These are phyloP conservation scores for Alternaria longipes DNA, from an alignment of 2,329 filamentous ascomycete genomes.

Conservation along the genomic window DNA sequence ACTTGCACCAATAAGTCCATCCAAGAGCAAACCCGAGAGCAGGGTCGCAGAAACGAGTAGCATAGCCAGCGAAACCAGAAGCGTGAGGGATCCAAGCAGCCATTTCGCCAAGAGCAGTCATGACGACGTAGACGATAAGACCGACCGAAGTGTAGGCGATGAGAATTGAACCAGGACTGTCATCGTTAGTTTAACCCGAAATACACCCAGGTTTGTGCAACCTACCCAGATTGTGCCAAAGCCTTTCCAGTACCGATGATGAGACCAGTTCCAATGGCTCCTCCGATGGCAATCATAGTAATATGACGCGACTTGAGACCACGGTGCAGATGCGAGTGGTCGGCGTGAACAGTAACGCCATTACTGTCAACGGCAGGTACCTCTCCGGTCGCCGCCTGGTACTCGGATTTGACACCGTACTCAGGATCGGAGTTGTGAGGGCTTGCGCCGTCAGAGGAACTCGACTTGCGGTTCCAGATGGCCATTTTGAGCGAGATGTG, in stretches of 20 bases:
- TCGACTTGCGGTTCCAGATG: constrained; percentile 39
- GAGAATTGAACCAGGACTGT: constrained; percentile 71
- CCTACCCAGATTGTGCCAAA: constrained; percentile 58
- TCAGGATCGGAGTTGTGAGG: constrained; percentile 36
- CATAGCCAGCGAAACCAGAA: constrained; percentile 83
- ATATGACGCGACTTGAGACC: constrained; percentile 65
- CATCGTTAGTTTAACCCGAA: constrained; percentile 23
- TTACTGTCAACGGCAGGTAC: constrained; percentile 27
- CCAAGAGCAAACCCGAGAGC: constrained; percentile 78
- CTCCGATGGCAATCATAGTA: constrained; percentile 75
- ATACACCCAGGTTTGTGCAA: not conserved
- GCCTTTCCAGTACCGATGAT: constrained; percentile 71
- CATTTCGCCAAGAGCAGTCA: constrained; percentile 86
- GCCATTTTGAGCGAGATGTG: constrained; percentile 30
- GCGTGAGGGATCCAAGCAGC: constrained; percentile 81
- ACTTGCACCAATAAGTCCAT: constrained; percentile 71
- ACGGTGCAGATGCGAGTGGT: constrained; percentile 57
- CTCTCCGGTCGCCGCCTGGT: constrained; percentile 26
- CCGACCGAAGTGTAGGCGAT: constrained; percentile 76
- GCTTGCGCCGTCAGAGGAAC: constrained; percentile 40
- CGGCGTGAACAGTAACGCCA: constrained; percentile 38
- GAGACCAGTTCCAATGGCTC: constrained; percentile 76
- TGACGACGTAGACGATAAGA: constrained; percentile 79
- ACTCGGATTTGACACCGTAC: constrained; percentile 24
- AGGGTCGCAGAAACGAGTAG: constrained; percentile 79